Conservation (phyloP, 169 alveolate genomes). For the Plasmodium billcollinsi region DNA sequence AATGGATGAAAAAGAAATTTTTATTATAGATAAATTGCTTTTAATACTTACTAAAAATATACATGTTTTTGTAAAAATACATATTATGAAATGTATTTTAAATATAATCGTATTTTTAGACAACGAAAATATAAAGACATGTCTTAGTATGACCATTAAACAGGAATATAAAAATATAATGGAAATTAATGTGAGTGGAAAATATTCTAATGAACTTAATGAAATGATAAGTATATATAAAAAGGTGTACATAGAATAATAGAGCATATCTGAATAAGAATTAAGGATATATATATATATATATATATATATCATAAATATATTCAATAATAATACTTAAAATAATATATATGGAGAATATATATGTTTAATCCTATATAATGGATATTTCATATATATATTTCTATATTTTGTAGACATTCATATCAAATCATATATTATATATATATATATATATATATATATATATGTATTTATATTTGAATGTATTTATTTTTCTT, state of each 20-base stretch:
- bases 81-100: constrained; percentile 38
- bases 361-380: no score
- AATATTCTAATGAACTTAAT: constrained; percentile 20
- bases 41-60: constrained; percentile 28
- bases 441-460: no score
- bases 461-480: no score
- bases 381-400: no score
- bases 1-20: constrained; percentile 17
- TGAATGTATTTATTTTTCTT: no score
- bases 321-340: no score
- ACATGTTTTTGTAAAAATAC: constrained; percentile 26
- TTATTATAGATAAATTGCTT: constrained; percentile 59
- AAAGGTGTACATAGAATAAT: constrained; percentile 30
- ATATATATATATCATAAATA: no score
- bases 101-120: constrained; percentile 31
- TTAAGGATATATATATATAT: no score
- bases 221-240: constrained; percentile 23
- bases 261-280: neutral
- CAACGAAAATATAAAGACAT: constrained; percentile 15
- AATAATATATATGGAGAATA: no score
- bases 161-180: constrained; percentile 23
- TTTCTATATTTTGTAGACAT: no score
- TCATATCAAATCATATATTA: no score
- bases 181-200: constrained; percentile 5
- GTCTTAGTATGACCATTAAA: constrained; percentile 5